Evolutionary conservation across 108 stramenopile genomes (phyloP).

Genomic region (Schizochytrium sp.): DNA sequence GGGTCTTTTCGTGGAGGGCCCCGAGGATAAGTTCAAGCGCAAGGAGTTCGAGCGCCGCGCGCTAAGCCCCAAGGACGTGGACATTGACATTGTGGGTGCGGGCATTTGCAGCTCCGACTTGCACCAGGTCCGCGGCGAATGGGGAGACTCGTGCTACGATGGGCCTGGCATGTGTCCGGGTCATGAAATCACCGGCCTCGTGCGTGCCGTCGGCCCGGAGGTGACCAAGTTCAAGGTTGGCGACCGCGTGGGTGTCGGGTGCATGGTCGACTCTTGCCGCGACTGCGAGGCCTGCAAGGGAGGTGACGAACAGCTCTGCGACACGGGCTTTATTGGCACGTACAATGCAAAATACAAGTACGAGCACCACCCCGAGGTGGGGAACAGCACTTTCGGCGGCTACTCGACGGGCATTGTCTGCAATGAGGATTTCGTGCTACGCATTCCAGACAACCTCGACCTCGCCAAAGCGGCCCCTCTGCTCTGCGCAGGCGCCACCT

Average conservation of each 20-base stretch:
- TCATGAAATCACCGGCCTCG: constrained; percentile 48
- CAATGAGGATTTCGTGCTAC: background rate
- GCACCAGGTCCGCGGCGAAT: constrained; percentile 39
- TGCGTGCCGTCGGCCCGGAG: constrained; percentile 37
- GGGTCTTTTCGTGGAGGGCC: background rate
- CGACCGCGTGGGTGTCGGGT: constrained; percentile 58
- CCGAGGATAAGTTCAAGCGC: background rate
- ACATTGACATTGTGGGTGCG: background rate
- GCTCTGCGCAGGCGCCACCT: constrained; percentile 61
- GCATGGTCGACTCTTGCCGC: constrained; percentile 52
- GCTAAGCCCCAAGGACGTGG: background rate
- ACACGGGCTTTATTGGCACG: background rate
- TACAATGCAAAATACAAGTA: constrained; percentile 31
- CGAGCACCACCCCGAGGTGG: background rate
- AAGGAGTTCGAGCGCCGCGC: constrained; percentile 12
- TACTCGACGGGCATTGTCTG: background rate
- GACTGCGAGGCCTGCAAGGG: constrained; percentile 45
- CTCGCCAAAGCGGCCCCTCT: constrained; percentile 22
- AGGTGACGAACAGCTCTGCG: constrained; percentile 48
- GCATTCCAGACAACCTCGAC: background rate
- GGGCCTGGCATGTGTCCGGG: constrained; percentile 27
- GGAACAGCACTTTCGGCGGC: background rate
- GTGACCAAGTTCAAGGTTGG: constrained; percentile 57
- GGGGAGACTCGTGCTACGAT: background rate
- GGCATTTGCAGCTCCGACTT: constrained; percentile 55